Conservation (phyloP, 2,329 filamentous ascomycete species). For the Verticillium nubilum region DNA sequence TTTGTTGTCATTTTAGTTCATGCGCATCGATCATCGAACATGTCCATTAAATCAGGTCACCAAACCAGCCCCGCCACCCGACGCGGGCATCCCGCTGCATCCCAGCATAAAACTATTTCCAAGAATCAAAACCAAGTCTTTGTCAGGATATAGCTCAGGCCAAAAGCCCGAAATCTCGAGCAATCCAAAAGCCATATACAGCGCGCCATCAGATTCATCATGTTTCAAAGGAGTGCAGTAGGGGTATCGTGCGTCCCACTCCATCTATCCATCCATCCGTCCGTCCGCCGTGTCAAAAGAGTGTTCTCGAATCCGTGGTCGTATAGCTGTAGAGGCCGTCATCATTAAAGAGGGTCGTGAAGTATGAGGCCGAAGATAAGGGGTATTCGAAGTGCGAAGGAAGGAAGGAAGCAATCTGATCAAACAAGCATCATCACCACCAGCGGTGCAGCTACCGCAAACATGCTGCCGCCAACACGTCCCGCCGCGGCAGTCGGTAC, state of each 20-base stretch:
- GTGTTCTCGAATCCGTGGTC: not conserved
- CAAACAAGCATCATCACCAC: slow-evolving; percentile 7
- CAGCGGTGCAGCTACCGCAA: slow-evolving; percentile 6
- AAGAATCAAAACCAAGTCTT: not conserved
- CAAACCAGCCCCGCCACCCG: not conserved
- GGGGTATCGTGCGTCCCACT: not conserved
- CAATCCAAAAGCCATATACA: not conserved
- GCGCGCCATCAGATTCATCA: not conserved
- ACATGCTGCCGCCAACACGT: not conserved
- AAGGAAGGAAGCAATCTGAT: not conserved
- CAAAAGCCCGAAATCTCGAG: not conserved
- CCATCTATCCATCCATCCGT: not conserved
- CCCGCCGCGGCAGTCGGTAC: not conserved
- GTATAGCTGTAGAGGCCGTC: not conserved
- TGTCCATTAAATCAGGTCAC: not conserved
- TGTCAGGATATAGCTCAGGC: not conserved
- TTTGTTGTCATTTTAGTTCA: too few species aligned
- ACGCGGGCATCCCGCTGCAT: not conserved
- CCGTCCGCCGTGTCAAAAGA: not conserved
- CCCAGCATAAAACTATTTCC: not conserved
- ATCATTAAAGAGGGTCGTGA: slow-evolving; percentile 4
- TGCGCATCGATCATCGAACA: not conserved
- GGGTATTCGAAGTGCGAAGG: not conserved
- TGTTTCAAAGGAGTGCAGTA: not conserved
- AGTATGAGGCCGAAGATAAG: not conserved